phyloP scores from a whole-genome alignment of 768 basidiomycete species.

The Suillus occidentalis region DNA sequence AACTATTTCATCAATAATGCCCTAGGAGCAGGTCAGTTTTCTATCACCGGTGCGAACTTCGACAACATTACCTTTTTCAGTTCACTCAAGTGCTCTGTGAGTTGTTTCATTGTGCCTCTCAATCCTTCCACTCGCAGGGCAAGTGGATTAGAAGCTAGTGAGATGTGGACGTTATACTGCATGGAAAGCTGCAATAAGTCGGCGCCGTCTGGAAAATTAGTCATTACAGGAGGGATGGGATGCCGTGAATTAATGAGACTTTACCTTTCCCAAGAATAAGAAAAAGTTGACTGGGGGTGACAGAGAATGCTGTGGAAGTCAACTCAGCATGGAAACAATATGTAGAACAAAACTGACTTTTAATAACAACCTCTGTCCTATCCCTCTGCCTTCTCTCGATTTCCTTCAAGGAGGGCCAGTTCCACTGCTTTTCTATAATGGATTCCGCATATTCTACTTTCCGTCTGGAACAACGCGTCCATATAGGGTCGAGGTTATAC shows the following conservation, averaged over 20 bases:
- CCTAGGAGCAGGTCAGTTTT: constrained; percentile 13
- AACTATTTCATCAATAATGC: constrained; percentile 33
- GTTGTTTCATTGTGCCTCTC: constrained; percentile 47
- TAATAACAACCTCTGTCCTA: constrained; percentile 44
- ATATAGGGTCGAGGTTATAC: constrained; percentile 42
- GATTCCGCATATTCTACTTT: constrained; percentile 45
- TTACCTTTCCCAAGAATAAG: constrained; percentile 71
- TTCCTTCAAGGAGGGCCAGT: constrained; percentile 60
- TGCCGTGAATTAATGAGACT: not conserved
- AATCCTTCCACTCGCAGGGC: constrained; percentile 60
- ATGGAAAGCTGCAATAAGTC: constrained; percentile 60
- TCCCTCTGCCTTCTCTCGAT: constrained; percentile 51
- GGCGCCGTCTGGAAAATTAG: constrained; percentile 51
- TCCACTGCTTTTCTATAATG: constrained; percentile 68
- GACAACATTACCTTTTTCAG: constrained; percentile 46
- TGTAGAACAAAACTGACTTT: constrained; percentile 40
- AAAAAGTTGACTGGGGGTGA: constrained; percentile 63
- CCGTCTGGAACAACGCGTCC: constrained; percentile 33
- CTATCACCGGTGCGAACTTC: constrained; percentile 13
- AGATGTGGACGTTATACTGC: constrained; percentile 60
- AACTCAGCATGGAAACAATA: constrained; percentile 3
- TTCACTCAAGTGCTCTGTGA: constrained; percentile 45
- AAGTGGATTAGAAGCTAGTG: constrained; percentile 55
- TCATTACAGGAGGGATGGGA: constrained; percentile 14
- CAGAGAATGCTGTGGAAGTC: constrained; percentile 46